Percentiles rank a stretch among this genome's conserved stretches.
phyloP scores from a whole-genome alignment of 495 filamentous ascomycete genomes.

The Hamigera avellanea region DNA sequence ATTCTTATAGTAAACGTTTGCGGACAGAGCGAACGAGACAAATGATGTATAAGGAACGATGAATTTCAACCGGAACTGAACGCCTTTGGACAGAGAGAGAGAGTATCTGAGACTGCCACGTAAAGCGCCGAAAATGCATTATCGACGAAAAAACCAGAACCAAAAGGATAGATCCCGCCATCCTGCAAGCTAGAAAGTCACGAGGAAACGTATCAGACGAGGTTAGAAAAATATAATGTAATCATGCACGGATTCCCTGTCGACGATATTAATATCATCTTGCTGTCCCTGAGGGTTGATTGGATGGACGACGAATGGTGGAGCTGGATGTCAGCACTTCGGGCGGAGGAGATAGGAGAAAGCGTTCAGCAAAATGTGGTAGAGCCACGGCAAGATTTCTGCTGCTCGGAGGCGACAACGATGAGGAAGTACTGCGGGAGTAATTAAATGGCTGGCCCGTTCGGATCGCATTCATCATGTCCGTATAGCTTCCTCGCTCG shows the following conservation, averaged over 20 bases:
- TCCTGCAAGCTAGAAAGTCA: constrained; percentile 1
- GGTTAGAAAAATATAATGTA: not conserved
- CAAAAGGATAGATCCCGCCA: not conserved
- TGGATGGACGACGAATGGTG: constrained; percentile 11
- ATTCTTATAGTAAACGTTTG: too few species aligned
- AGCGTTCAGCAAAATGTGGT: not conserved
- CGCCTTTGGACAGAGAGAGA: not conserved
- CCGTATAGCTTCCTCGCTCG: constrained; percentile 41
- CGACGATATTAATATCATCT: constrained; percentile 6
- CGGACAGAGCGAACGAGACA: too few species aligned
- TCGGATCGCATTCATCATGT: constrained; percentile 32
- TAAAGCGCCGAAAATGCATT: constrained; percentile 6
- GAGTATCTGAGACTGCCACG: not conserved
- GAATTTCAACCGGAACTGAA: too few species aligned
- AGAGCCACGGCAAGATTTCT: constrained; percentile 5
- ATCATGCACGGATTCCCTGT: too few species aligned
- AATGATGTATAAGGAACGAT: too few species aligned
- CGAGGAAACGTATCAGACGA: not conserved
- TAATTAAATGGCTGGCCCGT: constrained; percentile 24
- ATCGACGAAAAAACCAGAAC: constrained; percentile 1
- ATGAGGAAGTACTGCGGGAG: constrained; percentile 15
- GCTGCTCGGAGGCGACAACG: constrained; percentile 9
- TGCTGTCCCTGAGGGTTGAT: constrained; percentile 12
- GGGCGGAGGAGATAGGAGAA: not conserved
- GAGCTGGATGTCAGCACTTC: constrained; percentile 7